phyloP scores from a whole-genome alignment of 306 rosid genomes.

The Quercus glauca region DNA sequence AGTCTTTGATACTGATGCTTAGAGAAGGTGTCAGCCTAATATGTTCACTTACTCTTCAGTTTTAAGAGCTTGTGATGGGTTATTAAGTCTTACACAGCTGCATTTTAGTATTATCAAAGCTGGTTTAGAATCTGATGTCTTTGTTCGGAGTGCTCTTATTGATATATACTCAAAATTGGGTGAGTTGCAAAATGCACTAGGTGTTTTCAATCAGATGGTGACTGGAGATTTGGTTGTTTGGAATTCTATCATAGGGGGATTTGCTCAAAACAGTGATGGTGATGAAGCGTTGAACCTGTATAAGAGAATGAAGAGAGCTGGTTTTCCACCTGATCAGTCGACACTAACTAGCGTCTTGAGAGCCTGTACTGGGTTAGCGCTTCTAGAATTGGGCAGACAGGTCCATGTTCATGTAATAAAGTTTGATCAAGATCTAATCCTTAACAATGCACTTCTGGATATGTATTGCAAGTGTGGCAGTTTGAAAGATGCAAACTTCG shows the following conservation, averaged over 20 bases:
- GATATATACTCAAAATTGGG: constrained; percentile 75
- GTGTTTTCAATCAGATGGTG: constrained; percentile 66
- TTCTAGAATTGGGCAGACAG: constrained; percentile 82
- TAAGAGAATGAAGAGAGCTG: constrained; percentile 64
- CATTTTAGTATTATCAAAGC: constrained; percentile 57
- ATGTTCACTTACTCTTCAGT: constrained; percentile 82
- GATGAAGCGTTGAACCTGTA: constrained; percentile 68
- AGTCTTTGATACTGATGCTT: constrained; percentile 54
- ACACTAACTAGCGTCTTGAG: constrained; percentile 78
- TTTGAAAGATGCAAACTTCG: constrained; percentile 62
- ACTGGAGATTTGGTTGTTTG: constrained; percentile 73
- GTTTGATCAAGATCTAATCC: constrained; percentile 73
- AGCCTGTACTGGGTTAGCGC: constrained; percentile 66
- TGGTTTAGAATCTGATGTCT: constrained; percentile 83
- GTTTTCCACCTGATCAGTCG: constrained; percentile 57
- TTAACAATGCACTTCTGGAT: constrained; percentile 80
- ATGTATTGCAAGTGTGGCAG: constrained; percentile 92
- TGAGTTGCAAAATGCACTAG: constrained; percentile 46
- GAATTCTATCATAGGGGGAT: constrained; percentile 80
- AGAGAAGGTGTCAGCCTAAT: constrained; percentile 83
- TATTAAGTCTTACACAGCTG: constrained; percentile 53
- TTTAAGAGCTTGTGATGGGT: constrained; percentile 65
- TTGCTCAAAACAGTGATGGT: constrained; percentile 80
- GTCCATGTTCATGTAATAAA: constrained; percentile 69
- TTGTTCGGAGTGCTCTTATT: constrained; percentile 73